A percentile compares a stretch with the other conserved stretches of the same genome.
Conservation (phyloP, 345 rosid genomes). For the Geranium brycei region DNA sequence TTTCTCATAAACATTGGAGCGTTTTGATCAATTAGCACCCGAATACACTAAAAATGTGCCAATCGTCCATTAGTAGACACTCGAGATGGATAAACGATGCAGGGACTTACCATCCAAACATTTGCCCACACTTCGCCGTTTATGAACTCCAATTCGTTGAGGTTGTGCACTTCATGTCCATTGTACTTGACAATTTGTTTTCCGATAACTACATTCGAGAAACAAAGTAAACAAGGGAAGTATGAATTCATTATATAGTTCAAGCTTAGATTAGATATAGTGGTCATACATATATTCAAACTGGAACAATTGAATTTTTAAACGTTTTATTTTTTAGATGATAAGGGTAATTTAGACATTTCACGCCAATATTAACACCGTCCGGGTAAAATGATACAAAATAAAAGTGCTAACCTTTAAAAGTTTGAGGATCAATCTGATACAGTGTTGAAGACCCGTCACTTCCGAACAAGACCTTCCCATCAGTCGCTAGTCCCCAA, state of each 20-base stretch:
- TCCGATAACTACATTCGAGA: slow-evolving; percentile 37
- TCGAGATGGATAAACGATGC: neutral
- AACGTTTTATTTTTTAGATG: neutral
- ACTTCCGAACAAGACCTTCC: slow-evolving; percentile 67
- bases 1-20: too few relatives aligned
- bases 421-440: slow-evolving; percentile 53
- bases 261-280: neutral
- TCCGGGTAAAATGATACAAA: slow-evolving; percentile 3
- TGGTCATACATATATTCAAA: neutral
- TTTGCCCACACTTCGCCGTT: slow-evolving; percentile 95
- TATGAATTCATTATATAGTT: neutral
- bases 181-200: slow-evolving; percentile 41
- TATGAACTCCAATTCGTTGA: slow-evolving; percentile 83
- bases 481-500: slow-evolving; percentile 95
- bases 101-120: slow-evolving; percentile 60
- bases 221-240: neutral
- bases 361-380: too few relatives aligned
- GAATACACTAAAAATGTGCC: too few relatives aligned
- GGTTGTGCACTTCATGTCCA: slow-evolving; percentile 45
- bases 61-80: too few relatives aligned
- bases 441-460: slow-evolving; percentile 85
- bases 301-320: neutral
- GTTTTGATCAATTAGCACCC: neutral
- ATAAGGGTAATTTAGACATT: neutral
- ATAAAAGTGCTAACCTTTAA: slow-evolving; percentile 38